phyloP scores from a whole-genome alignment of 495 filamentous ascomycete genomes.

The Daldinia caldariorum region DNA sequence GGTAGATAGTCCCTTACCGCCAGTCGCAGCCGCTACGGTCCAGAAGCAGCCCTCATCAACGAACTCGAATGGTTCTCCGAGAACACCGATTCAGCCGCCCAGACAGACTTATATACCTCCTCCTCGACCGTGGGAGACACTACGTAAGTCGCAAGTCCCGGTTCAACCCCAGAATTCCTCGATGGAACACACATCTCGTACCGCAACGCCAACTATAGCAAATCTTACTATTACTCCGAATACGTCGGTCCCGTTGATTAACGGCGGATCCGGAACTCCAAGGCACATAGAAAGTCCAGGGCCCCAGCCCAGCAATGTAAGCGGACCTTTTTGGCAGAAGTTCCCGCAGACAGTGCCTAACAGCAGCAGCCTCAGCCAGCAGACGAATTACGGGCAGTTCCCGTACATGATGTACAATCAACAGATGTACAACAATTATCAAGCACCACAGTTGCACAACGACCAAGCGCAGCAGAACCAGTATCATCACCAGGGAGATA shows the following conservation, averaged over 20 bases:
- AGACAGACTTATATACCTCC: slow-evolving; percentile 45
- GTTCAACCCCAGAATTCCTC: slow-evolving; percentile 15
- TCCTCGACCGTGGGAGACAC: slow-evolving; percentile 47
- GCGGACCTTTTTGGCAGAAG: slow-evolving; percentile 46
- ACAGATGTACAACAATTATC: slow-evolving; percentile 15
- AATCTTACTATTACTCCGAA: slow-evolving; percentile 1
- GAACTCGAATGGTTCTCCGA: slow-evolving; percentile 13
- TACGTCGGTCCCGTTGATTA: slow-evolving; percentile 1
- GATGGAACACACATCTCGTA: slow-evolving; percentile 7
- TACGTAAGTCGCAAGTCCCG: slow-evolving; percentile 40
- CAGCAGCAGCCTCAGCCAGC: slow-evolving; percentile 44
- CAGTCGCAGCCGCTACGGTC: slow-evolving; percentile 1
- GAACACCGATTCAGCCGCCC: slow-evolving; percentile 1
- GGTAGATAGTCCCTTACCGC: not conserved
- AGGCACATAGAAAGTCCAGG: slow-evolving; percentile 39
- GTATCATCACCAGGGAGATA: slow-evolving; percentile 1
- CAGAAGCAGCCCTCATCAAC: slow-evolving; percentile 15
- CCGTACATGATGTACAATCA: slow-evolving; percentile 28
- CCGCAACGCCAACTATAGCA: slow-evolving; percentile 6
- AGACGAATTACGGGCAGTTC: slow-evolving; percentile 23
- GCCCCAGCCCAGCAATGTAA: slow-evolving; percentile 48
- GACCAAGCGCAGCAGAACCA: slow-evolving; percentile 5
- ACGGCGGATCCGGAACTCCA: slow-evolving; percentile 17
- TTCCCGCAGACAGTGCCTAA: slow-evolving; percentile 47
- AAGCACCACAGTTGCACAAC: slow-evolving; percentile 13